These are phyloP conservation scores for Talaromyces pinophilus DNA, from an alignment of 2,329 filamentous ascomycete species.

Conservation along the genomic window DNA sequence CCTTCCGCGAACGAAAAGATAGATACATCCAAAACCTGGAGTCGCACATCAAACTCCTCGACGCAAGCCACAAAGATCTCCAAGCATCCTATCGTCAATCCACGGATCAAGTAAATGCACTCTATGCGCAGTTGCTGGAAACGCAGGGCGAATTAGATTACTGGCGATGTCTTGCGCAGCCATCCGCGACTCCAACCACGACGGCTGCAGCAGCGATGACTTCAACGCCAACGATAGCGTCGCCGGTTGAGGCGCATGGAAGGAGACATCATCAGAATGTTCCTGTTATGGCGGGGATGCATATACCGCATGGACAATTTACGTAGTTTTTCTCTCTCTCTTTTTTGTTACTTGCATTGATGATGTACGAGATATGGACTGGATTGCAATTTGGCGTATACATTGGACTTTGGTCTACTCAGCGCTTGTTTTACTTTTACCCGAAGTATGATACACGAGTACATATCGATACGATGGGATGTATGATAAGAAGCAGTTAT, in stretches of 20 bases:
- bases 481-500: not conserved
- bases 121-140: conserved; percentile 21
- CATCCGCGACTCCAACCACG: not conserved
- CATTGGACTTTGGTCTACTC: not conserved
- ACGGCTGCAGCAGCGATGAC: not conserved
- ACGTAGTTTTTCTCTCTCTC: not conserved
- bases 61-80: conserved; percentile 20
- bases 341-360: not conserved
- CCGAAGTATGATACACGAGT: not conserved
- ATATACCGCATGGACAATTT: conserved; percentile 14
- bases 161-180: conserved; percentile 22
- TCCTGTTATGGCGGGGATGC: conserved; percentile 4
- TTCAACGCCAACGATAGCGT: not conserved
- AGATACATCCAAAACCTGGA: conserved; percentile 84
- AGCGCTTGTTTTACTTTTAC: not conserved
- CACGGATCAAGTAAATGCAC: conserved; percentile 21
- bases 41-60: conserved; percentile 22
- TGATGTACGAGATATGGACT: not conserved
- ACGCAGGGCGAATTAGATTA: conserved; percentile 18
- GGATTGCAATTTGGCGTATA: conserved; percentile 2
- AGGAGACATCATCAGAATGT: not conserved
- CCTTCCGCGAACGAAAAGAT: conserved; percentile 86
- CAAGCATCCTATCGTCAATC: conserved; percentile 21
- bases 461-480: not conserved
- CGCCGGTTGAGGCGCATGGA: conserved; percentile 1